Conservation (phyloP, 306 rosid genomes). For the cucumber (Cucumis sativus) region DNA sequence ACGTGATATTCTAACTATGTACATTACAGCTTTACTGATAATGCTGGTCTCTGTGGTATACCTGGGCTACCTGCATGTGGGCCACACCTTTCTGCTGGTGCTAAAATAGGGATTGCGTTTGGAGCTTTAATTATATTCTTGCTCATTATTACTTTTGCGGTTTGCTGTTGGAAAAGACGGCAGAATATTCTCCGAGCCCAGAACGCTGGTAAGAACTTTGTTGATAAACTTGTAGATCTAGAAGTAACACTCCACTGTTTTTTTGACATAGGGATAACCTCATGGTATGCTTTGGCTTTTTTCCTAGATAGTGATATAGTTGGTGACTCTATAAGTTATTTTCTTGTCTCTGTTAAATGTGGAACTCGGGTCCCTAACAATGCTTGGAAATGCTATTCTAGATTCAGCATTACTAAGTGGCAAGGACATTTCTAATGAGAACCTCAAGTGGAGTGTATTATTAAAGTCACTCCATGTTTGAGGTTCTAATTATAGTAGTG, state of each 20-base stretch:
- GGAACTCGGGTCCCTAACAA: not conserved
- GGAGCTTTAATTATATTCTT: slow-evolving; percentile 38
- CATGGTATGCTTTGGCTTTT: not conserved
- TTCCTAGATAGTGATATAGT: not conserved
- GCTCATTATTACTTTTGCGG: slow-evolving; percentile 38
- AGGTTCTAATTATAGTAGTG: too few relatives aligned
- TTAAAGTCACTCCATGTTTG: too few relatives aligned
- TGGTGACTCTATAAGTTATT: not conserved
- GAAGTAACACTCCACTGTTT: not conserved
- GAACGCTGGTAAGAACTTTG: slow-evolving; percentile 51
- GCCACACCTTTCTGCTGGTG: slow-evolving; percentile 56
- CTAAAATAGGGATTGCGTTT: slow-evolving; percentile 63
- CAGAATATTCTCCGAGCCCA: slow-evolving; percentile 68
- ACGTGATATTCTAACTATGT: slow-evolving; percentile 1
- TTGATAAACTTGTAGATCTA: not conserved
- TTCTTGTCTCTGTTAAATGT: not conserved
- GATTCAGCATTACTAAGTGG: not conserved
- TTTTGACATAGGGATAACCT: not conserved
- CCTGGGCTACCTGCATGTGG: slow-evolving; percentile 81
- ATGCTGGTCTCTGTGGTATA: slow-evolving; percentile 77
- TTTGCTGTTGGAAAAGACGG: slow-evolving; percentile 85
- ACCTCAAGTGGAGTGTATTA: not conserved
- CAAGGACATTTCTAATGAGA: not conserved
- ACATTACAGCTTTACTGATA: slow-evolving; percentile 82
- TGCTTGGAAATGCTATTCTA: not conserved